Base-by-base conservation (phyloP, 1,284 basidiomycete genomes). In the Mycocalia duriaeana region DNA sequence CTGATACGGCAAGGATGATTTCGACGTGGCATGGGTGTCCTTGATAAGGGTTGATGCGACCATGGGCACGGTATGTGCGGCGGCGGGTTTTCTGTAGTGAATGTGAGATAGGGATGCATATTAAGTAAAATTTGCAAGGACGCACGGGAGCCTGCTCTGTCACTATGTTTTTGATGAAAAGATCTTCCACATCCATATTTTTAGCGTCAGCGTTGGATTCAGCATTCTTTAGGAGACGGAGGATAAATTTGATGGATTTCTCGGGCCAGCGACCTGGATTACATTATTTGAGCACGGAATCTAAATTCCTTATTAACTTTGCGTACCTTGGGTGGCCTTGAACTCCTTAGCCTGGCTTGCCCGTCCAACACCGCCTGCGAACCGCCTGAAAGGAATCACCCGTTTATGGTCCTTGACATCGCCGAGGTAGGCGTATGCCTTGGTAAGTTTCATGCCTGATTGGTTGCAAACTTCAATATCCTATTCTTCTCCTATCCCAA, bases 191-290 rank as follows among this genome's bases (percentile, higher is more conserved):
- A 50, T 94, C 89, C 53, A 99, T 77, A 70, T 88, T 93, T 81
- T 99, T 99, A 62, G 92, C 93, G 63, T 98, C 95, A 55, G 96
- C 96, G 72, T 99, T 99, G 60, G 96, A 88, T 72, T 99, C 95
- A 46, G 96, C 96, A 73, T 99, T 99, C 84, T 99, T 99, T 61
- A 99, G 75, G 50, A 99, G 84, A 58, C 90, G 85, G 56, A 89
- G 81, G 66, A 99, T 85, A 81, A 94, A 97, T 71, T 89, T 88
- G 73, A 97, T 86, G 52, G 95, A 98, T 79, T 99, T 99, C 77
- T 94, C 94, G 69, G 96, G 96, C 96, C 96, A 99, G 69, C 96
- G 96, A 87, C 96, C 91, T 93, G 44, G 53, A 38, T 28, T 39
- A n/a, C n/a, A 5, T 20, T 20, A 19, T 48, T 37, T 53, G 46